Percentiles rank a stretch among this genome's conserved stretches.
Conservation (phyloP, 805 yeast genomes). For the Debaryomyces maramus region DNA sequence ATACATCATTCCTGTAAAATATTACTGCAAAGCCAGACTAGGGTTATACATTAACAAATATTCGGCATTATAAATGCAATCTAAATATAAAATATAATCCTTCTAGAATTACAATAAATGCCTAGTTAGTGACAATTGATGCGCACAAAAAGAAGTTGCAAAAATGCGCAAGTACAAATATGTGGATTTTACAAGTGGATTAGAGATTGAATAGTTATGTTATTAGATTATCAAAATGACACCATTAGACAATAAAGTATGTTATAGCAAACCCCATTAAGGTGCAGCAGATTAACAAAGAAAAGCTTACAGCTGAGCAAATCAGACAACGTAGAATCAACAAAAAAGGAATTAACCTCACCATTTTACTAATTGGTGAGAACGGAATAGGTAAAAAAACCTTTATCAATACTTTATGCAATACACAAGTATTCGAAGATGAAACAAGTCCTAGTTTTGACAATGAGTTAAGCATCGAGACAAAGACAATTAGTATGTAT, state of each 20-base stretch:
- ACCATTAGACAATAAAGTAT: background rate
- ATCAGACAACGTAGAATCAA: constrained; percentile 20
- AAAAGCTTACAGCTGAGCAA: constrained; percentile 19
- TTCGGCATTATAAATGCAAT: no score
- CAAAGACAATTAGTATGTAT: constrained; percentile 12
- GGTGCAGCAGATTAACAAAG: no score
- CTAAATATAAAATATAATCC: no score
- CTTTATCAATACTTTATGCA: constrained; percentile 75
- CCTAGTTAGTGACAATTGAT: no score
- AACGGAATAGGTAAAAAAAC: constrained; percentile 63
- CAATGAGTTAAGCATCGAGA: constrained; percentile 12
- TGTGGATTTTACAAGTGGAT: no score
- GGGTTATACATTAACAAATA: no score
- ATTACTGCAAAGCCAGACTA: no score
- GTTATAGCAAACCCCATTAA: background rate
- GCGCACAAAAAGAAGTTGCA: no score
- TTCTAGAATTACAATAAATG: no score
- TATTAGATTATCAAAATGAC: background rate
- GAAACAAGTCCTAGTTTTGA: constrained; percentile 36
- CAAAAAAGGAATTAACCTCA: constrained; percentile 23
- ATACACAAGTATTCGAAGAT: constrained; percentile 32
- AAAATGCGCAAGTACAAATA: no score
- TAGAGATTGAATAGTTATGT: no score
- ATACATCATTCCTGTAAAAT: no score
- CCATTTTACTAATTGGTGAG: constrained; percentile 36